Evolutionary conservation across 176 grass and related monocot genomes (phyloP), one percentile per base, ranked within the genome.

Genomic region (Musa beccarii): DNA sequence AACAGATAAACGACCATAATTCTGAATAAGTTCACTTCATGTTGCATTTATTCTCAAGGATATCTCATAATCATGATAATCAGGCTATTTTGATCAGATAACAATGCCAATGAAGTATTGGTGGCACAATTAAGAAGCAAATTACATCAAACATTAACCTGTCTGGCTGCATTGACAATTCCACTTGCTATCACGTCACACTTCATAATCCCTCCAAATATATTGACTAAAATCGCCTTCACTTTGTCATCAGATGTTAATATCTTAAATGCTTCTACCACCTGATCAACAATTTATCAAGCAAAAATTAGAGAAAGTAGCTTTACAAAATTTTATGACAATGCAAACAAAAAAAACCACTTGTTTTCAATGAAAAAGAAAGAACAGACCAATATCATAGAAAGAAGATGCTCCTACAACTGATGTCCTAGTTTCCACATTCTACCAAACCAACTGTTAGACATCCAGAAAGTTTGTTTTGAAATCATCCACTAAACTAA

Each of bases 181-280:
- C 96, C 96, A 86, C 86, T 88, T 81, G 96, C 96, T 78, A 99
- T 99, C 61, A 94, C 84, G 61, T 99, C 91, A 81, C 96, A 99
- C 76, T 99, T 99, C 96, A 99, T 89, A 75, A 95, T 99, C 62
- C 96, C 91, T 34, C 91, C 96, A 91, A 99, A 99, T 82, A 99
- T 99, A 79, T 99, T 92, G 57, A 99, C 96, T 63, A 99, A 79
- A 89, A 99, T 99, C 76, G 96, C 96, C 86, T 99, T 99, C 66
- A 99, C 96, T 88, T 89, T 95, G 73, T 95, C 89, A 77, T 95
- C 96, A 73, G 96, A 92, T 79, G 96, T 99, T 81, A 99, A 81
- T 79, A 99, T 95, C 80, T 99, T 99, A 79, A 99, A 99, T 74
- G 96, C 96, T 85, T 99, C 96, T 65, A 99, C 96, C 78, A 99